Percentiles rank a stretch among this genome's conserved stretches.
Conservation (phyloP, 2,329 filamentous ascomycete genomes). For the Fusarium armeniacum region DNA sequence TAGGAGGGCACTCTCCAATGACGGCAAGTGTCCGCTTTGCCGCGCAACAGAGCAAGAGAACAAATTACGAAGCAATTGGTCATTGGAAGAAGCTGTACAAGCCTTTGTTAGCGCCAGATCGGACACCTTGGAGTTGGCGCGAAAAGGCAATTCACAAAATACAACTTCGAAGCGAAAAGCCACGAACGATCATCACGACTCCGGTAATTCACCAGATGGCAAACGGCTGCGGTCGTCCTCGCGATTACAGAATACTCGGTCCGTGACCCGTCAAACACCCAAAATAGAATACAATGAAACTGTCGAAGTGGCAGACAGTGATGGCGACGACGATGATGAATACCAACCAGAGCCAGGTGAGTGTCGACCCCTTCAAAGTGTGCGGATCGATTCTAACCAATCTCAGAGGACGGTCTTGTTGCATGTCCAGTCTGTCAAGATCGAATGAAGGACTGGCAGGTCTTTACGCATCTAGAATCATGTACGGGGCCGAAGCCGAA, state of each 20-base stretch:
- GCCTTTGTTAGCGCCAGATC: constrained; percentile 78
- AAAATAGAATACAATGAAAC: constrained; percentile 43
- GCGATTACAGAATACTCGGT: constrained; percentile 61
- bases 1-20: constrained; percentile 82
- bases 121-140: constrained; percentile 75
- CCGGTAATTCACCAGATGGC: constrained; percentile 49
- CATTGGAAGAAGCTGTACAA: constrained; percentile 86
- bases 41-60: constrained; percentile 83
- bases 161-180: constrained; percentile 67
- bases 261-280: constrained; percentile 51
- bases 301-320: constrained; percentile 46
- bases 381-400: constrained; percentile 22
- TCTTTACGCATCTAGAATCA: constrained; percentile 85
- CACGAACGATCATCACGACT: constrained; percentile 52
- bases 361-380: neutral
- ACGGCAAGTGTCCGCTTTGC: constrained; percentile 91
- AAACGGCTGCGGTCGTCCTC: constrained; percentile 69
- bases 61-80: constrained; percentile 86
- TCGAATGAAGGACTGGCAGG: constrained; percentile 82
- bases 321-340: constrained; percentile 49
- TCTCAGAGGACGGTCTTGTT: constrained; percentile 78
- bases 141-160: constrained; percentile 42
- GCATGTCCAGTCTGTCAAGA: constrained; percentile 85
- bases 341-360: constrained; percentile 51
- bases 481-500: constrained; percentile 60